Evolutionary conservation across 192 early-diverging fungal genomes (phyloP).

Genomic region (Entomortierella chlamydospora): DNA sequence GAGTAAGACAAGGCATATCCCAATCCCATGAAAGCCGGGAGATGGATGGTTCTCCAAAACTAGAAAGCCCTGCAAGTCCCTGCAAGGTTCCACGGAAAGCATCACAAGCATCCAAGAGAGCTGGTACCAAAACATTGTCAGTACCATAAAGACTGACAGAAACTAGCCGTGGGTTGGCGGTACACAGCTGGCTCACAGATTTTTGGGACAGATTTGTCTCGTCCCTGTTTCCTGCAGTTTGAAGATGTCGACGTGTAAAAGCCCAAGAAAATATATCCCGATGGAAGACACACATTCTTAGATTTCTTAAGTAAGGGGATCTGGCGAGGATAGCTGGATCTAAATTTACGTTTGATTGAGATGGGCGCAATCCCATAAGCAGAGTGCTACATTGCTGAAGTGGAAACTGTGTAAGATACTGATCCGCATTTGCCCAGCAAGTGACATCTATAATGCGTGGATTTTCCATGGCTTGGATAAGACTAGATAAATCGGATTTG

Average conservation of each 20-base stretch:
- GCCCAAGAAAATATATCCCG: slow-evolving; percentile 17
- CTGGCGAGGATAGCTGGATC: slow-evolving; percentile 4
- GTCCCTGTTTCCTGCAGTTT: not conserved
- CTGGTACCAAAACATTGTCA: slow-evolving; percentile 8
- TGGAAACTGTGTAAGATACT: slow-evolving; percentile 11
- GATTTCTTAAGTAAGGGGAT: not conserved
- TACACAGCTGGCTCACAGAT: not conserved
- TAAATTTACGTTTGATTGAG: not conserved
- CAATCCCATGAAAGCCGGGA: slow-evolving; percentile 1
- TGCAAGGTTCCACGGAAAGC: slow-evolving; percentile 6
- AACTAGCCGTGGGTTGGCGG: not conserved
- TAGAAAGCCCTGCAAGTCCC: not conserved
- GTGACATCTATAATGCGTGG: slow-evolving; percentile 20
- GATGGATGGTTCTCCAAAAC: not conserved
- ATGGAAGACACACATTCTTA: slow-evolving; percentile 20
- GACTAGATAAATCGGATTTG: slow-evolving; percentile 5
- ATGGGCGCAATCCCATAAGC: slow-evolving; percentile 6
- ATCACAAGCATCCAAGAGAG: not conserved
- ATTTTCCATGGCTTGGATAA: slow-evolving; percentile 17
- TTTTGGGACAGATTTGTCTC: too few relatives aligned
- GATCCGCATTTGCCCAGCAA: slow-evolving; percentile 15
- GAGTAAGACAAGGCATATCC: slow-evolving; percentile 3
- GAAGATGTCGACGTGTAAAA: not conserved
- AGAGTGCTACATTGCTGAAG: slow-evolving; percentile 5
- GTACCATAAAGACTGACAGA: slow-evolving; percentile 13